phyloP scores from a whole-genome alignment of 208 protist genomes.

The Blastocrithidia nonstop region DNA sequence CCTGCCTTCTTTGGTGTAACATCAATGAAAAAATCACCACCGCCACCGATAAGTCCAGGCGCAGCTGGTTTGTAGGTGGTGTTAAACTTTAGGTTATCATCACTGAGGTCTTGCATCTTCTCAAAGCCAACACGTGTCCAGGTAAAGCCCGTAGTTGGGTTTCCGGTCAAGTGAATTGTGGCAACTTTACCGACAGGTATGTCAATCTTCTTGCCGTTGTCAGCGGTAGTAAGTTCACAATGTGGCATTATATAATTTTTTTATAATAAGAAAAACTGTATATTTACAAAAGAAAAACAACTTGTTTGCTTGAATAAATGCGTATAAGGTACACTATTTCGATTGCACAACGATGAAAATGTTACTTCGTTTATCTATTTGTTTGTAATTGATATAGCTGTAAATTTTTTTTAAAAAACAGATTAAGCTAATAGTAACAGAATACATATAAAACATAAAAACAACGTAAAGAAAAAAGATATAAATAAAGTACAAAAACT shows the following conservation, averaged over 20 bases:
- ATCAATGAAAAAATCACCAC: constrained; percentile 19
- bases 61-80: constrained; percentile 3
- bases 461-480: constrained; percentile 2
- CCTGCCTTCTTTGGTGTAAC: constrained; percentile 16
- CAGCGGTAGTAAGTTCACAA: constrained; percentile 5
- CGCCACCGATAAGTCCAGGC: constrained; percentile 16
- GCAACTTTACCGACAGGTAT: constrained; percentile 10
- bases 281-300: too few species aligned
- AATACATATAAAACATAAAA: background rate
- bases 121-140: constrained; percentile 24
- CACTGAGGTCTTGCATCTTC: constrained; percentile 6
- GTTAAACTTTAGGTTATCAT: constrained; percentile 8
- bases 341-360: too few species aligned
- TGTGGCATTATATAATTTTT: constrained; percentile 6
- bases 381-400: too few species aligned
- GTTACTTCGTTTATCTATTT: too few species aligned
- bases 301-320: too few species aligned
- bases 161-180: constrained; percentile 21
- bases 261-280: background rate
- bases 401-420: too few species aligned
- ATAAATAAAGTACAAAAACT: too few species aligned
- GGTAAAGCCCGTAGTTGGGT: constrained; percentile 55
- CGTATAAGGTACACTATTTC: too few species aligned
- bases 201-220: constrained; percentile 10
- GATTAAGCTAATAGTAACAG: constrained; percentile 1